These are phyloP conservation scores for Escovopsis sp. DNA, from an alignment of 2,329 filamentous ascomycete species.

Conservation along the genomic window DNA sequence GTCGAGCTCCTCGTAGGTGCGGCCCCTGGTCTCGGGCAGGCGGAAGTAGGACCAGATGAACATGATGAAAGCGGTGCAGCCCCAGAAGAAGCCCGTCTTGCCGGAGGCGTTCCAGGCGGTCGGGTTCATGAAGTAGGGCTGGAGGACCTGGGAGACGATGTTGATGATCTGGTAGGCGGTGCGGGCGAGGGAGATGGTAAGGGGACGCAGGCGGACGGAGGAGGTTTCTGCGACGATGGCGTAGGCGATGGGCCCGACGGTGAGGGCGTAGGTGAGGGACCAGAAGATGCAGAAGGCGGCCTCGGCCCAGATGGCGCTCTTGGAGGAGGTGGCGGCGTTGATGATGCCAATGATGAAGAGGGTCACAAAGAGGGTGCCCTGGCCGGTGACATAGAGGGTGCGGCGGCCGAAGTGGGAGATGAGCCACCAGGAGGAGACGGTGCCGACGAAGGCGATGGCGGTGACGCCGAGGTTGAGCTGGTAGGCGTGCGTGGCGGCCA, in stretches of 20 bases:
- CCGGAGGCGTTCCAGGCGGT: slow-evolving; percentile 32
- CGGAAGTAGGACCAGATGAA: slow-evolving; percentile 33
- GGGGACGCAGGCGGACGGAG: slow-evolving; percentile 35
- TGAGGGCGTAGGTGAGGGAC: slow-evolving; percentile 37
- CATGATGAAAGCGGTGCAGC: slow-evolving; percentile 30
- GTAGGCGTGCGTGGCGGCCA: too few species aligned
- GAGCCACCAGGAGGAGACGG: slow-evolving; percentile 27
- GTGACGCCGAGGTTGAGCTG: too few species aligned
- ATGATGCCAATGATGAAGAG: slow-evolving; percentile 22
- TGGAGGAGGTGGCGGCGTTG: slow-evolving; percentile 15
- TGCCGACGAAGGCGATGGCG: slow-evolving; percentile 16
- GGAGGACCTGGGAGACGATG: slow-evolving; percentile 33
- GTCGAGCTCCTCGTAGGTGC: slow-evolving; percentile 27
- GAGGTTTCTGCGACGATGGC: slow-evolving; percentile 36
- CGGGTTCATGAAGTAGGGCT: slow-evolving; percentile 31
- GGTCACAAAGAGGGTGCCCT: slow-evolving; percentile 25
- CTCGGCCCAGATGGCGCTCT: slow-evolving; percentile 24
- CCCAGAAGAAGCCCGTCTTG: slow-evolving; percentile 30
- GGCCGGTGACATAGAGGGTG: slow-evolving; percentile 21
- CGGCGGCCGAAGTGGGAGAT: slow-evolving; percentile 28
- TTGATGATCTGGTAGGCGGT: slow-evolving; percentile 27
- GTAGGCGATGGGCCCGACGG: slow-evolving; percentile 38
- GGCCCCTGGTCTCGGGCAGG: slow-evolving; percentile 36
- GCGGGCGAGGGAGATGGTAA: slow-evolving; percentile 37
- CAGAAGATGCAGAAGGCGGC: slow-evolving; percentile 33